Percentiles rank a stretch among this genome's conserved stretches.
These are phyloP conservation scores for Talaromyces sp. DNA, from an alignment of 2,329 filamentous ascomycete species.

Conservation along the genomic window DNA sequence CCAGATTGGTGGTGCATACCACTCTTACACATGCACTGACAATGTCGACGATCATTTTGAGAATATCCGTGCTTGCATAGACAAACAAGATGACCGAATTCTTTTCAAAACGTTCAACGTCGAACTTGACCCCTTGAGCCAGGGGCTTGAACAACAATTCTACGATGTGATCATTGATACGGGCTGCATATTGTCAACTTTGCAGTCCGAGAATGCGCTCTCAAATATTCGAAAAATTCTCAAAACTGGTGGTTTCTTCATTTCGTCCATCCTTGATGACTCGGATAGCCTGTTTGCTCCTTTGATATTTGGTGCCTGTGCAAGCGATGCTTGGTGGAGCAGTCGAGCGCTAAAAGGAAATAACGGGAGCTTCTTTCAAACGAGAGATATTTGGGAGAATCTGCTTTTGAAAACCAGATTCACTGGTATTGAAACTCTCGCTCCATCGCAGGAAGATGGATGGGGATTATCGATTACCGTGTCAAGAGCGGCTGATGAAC, in stretches of 20 bases:
- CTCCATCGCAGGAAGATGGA: background rate
- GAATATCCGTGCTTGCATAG: slow-evolving; percentile 6
- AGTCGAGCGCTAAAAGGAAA: slow-evolving; percentile 1
- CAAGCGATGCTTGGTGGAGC: background rate
- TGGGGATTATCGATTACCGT: background rate
- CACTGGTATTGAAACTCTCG: background rate
- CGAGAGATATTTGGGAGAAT: background rate
- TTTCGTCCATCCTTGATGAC: slow-evolving; percentile 22
- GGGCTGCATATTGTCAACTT: slow-evolving; percentile 28
- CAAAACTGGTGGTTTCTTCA: slow-evolving; percentile 39
- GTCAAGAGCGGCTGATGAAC: background rate
- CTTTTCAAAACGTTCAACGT: slow-evolving; percentile 25
- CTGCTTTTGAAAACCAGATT: background rate
- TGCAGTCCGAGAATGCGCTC: slow-evolving; percentile 15
- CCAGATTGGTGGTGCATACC: slow-evolving; percentile 12
- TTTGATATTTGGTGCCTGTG: background rate
- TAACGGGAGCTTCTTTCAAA: background rate
- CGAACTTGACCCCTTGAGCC: slow-evolving; percentile 16
- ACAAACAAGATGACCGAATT: slow-evolving; percentile 4
- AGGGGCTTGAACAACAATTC: slow-evolving; percentile 21
- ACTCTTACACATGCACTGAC: slow-evolving; percentile 16
- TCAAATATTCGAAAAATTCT: slow-evolving; percentile 21
- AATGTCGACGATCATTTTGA: slow-evolving; percentile 15
- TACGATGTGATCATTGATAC: slow-evolving; percentile 30
- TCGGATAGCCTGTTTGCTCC: slow-evolving; percentile 33